These are phyloP conservation scores for Syzygium malaccense DNA, from an alignment of 441 rosid species.

Conservation along the genomic window DNA sequence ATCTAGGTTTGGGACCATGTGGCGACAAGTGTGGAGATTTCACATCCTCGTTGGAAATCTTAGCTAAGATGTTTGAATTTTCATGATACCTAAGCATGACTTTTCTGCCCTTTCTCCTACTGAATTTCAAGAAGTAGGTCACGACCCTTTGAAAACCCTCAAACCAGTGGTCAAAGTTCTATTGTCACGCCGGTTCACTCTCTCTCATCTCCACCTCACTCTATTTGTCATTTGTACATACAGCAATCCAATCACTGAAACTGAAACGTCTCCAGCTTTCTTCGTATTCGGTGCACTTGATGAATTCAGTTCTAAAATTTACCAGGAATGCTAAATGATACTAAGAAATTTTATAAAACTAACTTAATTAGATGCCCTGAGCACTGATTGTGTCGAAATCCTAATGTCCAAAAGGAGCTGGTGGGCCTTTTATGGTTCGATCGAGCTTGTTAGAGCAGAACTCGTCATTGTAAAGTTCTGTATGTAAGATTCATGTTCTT, in stretches of 20 bases:
- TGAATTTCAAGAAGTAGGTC: not conserved
- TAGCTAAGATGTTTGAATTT: not conserved
- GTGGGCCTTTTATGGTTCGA: not conserved
- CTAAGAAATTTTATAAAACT: not conserved
- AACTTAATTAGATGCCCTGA: not conserved
- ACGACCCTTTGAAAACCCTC: not conserved
- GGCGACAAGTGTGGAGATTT: not conserved
- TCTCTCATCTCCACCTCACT: not conserved
- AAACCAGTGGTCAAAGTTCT: not conserved
- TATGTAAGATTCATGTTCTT: not conserved
- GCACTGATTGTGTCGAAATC: not conserved
- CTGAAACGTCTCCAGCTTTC: not conserved
- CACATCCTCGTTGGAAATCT: not conserved
- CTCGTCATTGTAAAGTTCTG: not conserved
- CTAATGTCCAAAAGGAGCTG: not conserved
- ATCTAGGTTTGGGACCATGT: not conserved
- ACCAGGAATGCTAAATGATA: not conserved
- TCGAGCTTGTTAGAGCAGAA: not conserved
- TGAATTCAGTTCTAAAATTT: not conserved
- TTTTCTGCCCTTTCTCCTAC: not conserved
- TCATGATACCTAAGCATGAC: not conserved
- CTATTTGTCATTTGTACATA: not conserved
- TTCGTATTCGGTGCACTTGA: not conserved
- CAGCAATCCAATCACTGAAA: not conserved
- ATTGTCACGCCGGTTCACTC: not conserved